Evolutionary conservation across 1,284 basidiomycete species (phyloP), one percentile per base, ranked within the genome.

Genomic region (Moniliophthora roreri): DNA sequence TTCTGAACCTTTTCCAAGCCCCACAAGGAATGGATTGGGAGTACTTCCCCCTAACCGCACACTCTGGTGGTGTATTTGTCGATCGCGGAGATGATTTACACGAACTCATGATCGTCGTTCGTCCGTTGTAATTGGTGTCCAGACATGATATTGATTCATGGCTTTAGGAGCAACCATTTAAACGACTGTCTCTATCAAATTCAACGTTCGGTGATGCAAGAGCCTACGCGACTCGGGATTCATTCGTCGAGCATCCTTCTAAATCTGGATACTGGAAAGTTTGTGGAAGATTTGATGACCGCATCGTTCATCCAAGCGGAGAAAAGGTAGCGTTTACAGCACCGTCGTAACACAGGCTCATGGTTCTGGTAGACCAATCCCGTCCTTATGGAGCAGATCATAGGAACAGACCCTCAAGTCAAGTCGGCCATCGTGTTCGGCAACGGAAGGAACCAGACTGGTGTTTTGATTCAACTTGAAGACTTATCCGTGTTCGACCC

Each of bases 221-320:
- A 11, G 58, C 55, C 3, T 59, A 57, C 32, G 50, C 36, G 15
- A 61, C 71, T 8, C 68, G 60, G 16, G 73, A 75, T 57, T 53
- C 74, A 1, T 50, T 75, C 7, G 34, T 61, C 0, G 65, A 64
- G 8, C 75, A 76, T 55, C 73, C 74, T 3, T 69, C 68, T 0
- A 66, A 68, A 24, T 54, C 63, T 8, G 65, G 67, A 0, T 60
- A 63, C 16, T 75, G 67, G 66, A 68, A 65, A 49, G 60, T 72
- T 0, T 63, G 61, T 28, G 73, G 75, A 0, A 62, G 75, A 3
- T 60, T 61, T 15, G 73, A 76, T 50, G 74, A 51, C 21, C 4
- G 41, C 20, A 51, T 77, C 48, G 72, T 75, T 62, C 66, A 70
- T 37, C 69, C 63, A 23, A 76, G 65, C 2, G 74, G 74, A 3